These are phyloP conservation scores for Botrytis porri DNA, from an alignment of 2,329 filamentous ascomycete genomes.

Conservation along the genomic window DNA sequence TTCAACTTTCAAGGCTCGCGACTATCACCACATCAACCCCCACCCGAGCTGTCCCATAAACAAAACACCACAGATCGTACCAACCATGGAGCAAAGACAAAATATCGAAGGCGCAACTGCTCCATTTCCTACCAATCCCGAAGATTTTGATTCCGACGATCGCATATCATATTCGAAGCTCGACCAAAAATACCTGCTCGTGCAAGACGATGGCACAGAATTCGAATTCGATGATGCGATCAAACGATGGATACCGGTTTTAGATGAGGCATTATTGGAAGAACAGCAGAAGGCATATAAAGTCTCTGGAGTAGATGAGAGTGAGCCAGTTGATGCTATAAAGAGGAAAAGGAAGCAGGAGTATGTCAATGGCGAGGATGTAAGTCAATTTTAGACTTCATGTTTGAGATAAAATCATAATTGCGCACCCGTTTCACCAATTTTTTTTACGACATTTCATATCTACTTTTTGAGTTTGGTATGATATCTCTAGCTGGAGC, in stretches of 20 bases:
- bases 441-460: not conserved
- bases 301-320: slow-evolving; percentile 57
- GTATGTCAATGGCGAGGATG: slow-evolving; percentile 49
- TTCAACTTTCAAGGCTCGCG: not conserved
- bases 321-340: slow-evolving; percentile 47
- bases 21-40: slow-evolving; percentile 18
- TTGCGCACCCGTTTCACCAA: not conserved
- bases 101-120: slow-evolving; percentile 16
- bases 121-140: slow-evolving; percentile 35
- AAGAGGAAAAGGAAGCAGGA: slow-evolving; percentile 53
- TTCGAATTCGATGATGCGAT: slow-evolving; percentile 74
- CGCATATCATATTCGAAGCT: slow-evolving; percentile 85
- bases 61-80: slow-evolving; percentile 1
- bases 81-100: slow-evolving; percentile 32
- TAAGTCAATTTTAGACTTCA: slow-evolving; percentile 37
- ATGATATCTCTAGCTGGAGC: not conserved
- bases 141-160: slow-evolving; percentile 67
- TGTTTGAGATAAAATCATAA: not conserved
- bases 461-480: not conserved
- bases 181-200: slow-evolving; percentile 77
- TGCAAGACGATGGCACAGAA: slow-evolving; percentile 79
- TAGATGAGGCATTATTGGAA: slow-evolving; percentile 58
- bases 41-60: slow-evolving; percentile 6
- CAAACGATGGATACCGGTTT: slow-evolving; percentile 72
- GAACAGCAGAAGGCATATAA: slow-evolving; percentile 61